Evolutionary conservation across 164 flowering plant species (phyloP), one percentile per base, ranked within the genome.

Genomic region (Berberis vulgaris): DNA sequence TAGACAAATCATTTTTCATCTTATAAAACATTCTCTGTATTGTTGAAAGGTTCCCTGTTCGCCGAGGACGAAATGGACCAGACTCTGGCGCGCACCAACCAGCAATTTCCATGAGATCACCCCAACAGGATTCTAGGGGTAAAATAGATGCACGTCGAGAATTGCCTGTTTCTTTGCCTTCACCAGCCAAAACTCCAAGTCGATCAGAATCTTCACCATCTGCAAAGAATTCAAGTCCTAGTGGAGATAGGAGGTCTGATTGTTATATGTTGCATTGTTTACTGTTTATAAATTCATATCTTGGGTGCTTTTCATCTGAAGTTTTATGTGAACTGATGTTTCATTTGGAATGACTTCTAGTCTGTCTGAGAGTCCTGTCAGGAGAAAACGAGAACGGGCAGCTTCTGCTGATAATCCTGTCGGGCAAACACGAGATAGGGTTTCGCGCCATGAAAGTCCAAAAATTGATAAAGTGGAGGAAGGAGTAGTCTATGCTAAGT

Each of bases 21-120:
- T 6, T 3, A 7, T 52, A 26, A 52, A 10, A 10, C 11, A 6
- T 47, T 53, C 26, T 49, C 1, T 53, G 54, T 49, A 5, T 61
- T 3, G 13, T 7, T 72, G 2, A 70, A 83, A 87, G 69, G 9
- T 57, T 1, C 76, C 26, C 26, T 26, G 26, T 26, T 26, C 26
- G 54, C 46, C 52, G 63, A 43, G 71, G 66, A 44, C 72, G 55
- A 67, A 72, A 63, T 59, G 79, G 66, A 55, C 26, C 49, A 8
- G 77, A 68, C 38, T 54, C 72, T 60, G 45, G 59, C 39, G 62
- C 74, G 1, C 74, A 45, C 41, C 76, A 59, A 61, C 71, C 77
- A 40, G 70, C 74, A 49, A 77, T 75, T 60, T 73, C 88, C 62
- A 41, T 78, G 70, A 76, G 83, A 69, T 86, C 92, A 57, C 84